Evolutionary conservation across 1,284 basidiomycete genomes (phyloP), one percentile per base, ranked within the genome.

Genomic region (Tylopilus orsonianus): DNA sequence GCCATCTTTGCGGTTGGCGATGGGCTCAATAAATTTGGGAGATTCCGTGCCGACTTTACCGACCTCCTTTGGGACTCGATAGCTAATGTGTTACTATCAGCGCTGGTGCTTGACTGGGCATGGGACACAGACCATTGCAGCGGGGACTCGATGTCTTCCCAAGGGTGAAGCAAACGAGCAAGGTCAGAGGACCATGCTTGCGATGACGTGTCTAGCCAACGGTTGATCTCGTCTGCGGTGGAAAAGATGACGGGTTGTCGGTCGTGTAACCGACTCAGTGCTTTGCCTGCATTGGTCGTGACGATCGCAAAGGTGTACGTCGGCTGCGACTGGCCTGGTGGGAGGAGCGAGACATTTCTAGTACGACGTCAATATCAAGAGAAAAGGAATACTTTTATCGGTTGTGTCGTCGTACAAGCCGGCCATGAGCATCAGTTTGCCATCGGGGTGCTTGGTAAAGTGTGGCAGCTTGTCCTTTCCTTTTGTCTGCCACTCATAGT

Each of bases 401-500:
- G 75, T 69, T 6, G 82, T 84, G 35, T 74, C 78, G 54, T 97
- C 94, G 63, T 89, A 97, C 0, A 97, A 70, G 0, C 93, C 95
- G 0, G 95, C 95, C 61, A 97, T 76, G 27, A 93, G 80, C 80
- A 97, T 84, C 2, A 96, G 59, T 27, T 73, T 75, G 2, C 79
- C 80, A 39, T 85, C 78, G 29, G 79, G 75, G 36, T 80, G 83
- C 60, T 85, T 89, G 18, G 81, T 85, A 57, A 92, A 94, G 63
- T 95, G 82, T 0, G 93, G 90, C 0, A 90, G 60, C 53, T 89
- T 86, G 13, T 84, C 76, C 56, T 84, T 85, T 38, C 86, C 87
- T 61, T 87, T 92, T 55, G 83, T 87, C 44, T 90, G 74, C 90
- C 95, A 97, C 71, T 93, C 95, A 66, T 87, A 97, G 69, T 94